Conservation (phyloP, 176 grass and related monocot species). For the Paspalum notatum region DNA sequence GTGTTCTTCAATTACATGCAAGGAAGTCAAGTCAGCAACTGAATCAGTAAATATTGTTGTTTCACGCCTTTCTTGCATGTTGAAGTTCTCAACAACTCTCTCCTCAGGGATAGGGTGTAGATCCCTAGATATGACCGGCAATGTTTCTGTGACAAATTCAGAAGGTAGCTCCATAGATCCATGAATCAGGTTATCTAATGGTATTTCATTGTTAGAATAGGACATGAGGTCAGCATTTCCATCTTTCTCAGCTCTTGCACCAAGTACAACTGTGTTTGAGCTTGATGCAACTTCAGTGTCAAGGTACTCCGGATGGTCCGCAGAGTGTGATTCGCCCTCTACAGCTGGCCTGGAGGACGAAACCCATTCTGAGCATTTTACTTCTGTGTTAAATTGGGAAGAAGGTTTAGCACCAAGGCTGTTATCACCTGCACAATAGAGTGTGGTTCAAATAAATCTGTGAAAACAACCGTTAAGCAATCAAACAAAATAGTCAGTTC, state of each 20-base stretch:
- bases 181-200: slow-evolving; percentile 44
- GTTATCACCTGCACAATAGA: slow-evolving; percentile 55
- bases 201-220: slow-evolving; percentile 39
- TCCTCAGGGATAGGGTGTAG: slow-evolving; percentile 78
- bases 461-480: slow-evolving; percentile 25
- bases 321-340: slow-evolving; percentile 41
- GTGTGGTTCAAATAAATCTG: slow-evolving; percentile 12
- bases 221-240: slow-evolving; percentile 37
- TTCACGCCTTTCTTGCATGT: slow-evolving; percentile 41
- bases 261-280: slow-evolving; percentile 41
- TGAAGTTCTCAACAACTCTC: slow-evolving; percentile 56
- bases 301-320: slow-evolving; percentile 39
- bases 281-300: slow-evolving; percentile 42
- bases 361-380: slow-evolving; percentile 45
- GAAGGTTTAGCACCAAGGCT: slow-evolving; percentile 50
- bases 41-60: slow-evolving; percentile 34
- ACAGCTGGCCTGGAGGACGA: slow-evolving; percentile 46
- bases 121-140: slow-evolving; percentile 54
- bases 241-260: slow-evolving; percentile 34
- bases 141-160: slow-evolving; percentile 41
- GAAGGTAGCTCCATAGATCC: slow-evolving; percentile 38
- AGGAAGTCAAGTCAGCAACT: slow-evolving; percentile 38
- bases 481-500: slow-evolving; percentile 30
- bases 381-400: slow-evolving; percentile 26
- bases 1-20: slow-evolving; percentile 60